Conservation (phyloP, 345 rosid species). For the Aegle marmelos region DNA sequence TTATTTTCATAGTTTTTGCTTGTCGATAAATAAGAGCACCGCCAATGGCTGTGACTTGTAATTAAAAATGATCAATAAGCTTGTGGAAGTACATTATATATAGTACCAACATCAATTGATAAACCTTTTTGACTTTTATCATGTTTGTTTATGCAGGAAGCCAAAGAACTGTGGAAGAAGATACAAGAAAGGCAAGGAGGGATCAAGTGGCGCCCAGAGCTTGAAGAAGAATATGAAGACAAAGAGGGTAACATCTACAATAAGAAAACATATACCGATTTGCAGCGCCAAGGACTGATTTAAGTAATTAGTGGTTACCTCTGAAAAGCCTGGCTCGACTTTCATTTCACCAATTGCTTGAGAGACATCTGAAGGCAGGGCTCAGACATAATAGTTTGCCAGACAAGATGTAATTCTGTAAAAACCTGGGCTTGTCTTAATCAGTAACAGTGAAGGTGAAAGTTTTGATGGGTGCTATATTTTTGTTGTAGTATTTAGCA, state of each 20-base stretch:
- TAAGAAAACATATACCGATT: conserved; percentile 94
- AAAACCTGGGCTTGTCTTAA: background rate
- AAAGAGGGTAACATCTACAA: conserved; percentile 96
- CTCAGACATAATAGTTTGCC: background rate
- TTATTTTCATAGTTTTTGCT: background rate
- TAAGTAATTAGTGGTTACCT: conserved; percentile 20
- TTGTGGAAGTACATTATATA: background rate
- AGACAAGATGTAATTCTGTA: background rate
- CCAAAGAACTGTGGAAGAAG: conserved; percentile 87
- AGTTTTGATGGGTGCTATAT: background rate
- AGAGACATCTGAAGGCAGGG: background rate
- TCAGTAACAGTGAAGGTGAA: background rate
- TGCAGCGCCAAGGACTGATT: conserved; percentile 96
- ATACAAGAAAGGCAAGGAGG: conserved; percentile 84
- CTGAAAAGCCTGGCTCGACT: background rate
- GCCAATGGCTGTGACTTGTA: background rate
- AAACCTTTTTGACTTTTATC: background rate
- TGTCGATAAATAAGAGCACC: background rate
- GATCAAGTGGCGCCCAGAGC: conserved; percentile 98
- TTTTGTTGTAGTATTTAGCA: background rate
- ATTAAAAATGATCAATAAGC: background rate
- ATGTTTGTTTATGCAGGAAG: conserved; percentile 58
- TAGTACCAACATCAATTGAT: background rate
- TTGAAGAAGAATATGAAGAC: conserved; percentile 99
- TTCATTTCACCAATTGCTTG: background rate